Evolutionary conservation across 768 basidiomycete species (phyloP).

Genomic region (Collybia sordida): DNA sequence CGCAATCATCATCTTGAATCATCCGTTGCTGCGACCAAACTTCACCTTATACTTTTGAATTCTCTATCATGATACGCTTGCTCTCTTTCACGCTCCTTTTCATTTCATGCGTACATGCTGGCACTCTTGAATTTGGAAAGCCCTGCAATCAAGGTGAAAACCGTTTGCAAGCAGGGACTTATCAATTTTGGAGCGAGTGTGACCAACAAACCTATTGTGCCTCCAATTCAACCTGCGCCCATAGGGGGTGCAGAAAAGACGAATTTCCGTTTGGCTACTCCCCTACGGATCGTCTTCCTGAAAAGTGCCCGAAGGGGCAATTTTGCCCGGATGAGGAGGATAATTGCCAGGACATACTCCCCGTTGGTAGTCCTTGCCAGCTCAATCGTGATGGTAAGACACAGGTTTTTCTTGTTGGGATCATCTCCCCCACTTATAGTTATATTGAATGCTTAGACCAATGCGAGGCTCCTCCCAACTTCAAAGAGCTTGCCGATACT

Average conservation of each 20-base stretch:
- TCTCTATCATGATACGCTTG: constrained; percentile 16
- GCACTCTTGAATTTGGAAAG: constrained; percentile 42
- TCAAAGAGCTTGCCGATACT: constrained; percentile 58
- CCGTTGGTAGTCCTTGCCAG: constrained; percentile 72
- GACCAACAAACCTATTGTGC: constrained; percentile 69
- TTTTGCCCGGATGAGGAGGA: constrained; percentile 89
- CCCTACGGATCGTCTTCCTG: constrained; percentile 46
- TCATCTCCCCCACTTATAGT: not conserved
- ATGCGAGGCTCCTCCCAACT: constrained; percentile 71
- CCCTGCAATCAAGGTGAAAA: constrained; percentile 56
- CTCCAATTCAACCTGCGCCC: constrained; percentile 49
- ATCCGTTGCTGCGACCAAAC: constrained; percentile 2
- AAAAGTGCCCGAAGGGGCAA: constrained; percentile 55
- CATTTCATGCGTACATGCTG: constrained; percentile 46
- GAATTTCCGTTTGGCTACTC: constrained; percentile 74
- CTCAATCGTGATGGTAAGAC: constrained; percentile 80
- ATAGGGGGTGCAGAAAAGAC: constrained; percentile 73
- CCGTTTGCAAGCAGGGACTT: constrained; percentile 74
- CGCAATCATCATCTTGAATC: not conserved
- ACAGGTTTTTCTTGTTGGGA: not conserved
- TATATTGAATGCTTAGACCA: constrained; percentile 52
- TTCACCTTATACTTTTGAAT: not conserved
- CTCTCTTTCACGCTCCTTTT: constrained; percentile 55
- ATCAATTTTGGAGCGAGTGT: constrained; percentile 79
- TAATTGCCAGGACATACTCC: constrained; percentile 57